These are phyloP conservation scores for Mycosphaerelloides madeirae DNA, from an alignment of 2,329 filamentous ascomycete genomes.

Conservation along the genomic window DNA sequence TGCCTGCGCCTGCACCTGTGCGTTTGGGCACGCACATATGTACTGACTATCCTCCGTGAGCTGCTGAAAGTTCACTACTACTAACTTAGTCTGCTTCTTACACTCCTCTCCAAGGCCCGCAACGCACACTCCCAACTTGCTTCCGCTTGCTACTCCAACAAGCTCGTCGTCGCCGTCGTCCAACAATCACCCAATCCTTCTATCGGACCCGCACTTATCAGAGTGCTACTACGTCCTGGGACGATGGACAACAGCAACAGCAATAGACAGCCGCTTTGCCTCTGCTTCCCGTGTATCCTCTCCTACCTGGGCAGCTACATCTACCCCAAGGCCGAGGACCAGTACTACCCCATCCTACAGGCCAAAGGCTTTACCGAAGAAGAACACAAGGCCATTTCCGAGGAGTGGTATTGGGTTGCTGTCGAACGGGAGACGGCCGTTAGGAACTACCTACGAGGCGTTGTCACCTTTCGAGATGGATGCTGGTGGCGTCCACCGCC, in stretches of 20 bases:
- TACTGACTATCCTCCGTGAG: no score
- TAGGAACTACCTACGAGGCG: conserved; percentile 18
- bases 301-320: conserved; percentile 21
- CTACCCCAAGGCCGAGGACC: conserved; percentile 13
- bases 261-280: conserved; percentile 14
- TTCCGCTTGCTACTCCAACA: conserved; percentile 6
- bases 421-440: conserved; percentile 22
- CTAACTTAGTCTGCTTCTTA: no score
- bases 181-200: no score
- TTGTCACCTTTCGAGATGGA: conserved; percentile 19
- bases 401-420: conserved; percentile 24
- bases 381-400: conserved; percentile 19
- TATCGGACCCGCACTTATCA: no score
- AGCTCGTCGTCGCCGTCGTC: no score
- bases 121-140: not conserved
- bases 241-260: not conserved
- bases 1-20: no score
- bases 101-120: not conserved
- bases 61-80: no score
- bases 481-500: conserved; percentile 3
- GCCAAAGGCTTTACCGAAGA: conserved; percentile 17
- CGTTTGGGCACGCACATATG: no score
- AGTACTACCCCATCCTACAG: conserved; percentile 18
- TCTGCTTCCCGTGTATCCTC: conserved; percentile 24
- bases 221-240: no score